Conservation (phyloP, 768 basidiomycete species). For the Phaeotremella skinneri region DNA sequence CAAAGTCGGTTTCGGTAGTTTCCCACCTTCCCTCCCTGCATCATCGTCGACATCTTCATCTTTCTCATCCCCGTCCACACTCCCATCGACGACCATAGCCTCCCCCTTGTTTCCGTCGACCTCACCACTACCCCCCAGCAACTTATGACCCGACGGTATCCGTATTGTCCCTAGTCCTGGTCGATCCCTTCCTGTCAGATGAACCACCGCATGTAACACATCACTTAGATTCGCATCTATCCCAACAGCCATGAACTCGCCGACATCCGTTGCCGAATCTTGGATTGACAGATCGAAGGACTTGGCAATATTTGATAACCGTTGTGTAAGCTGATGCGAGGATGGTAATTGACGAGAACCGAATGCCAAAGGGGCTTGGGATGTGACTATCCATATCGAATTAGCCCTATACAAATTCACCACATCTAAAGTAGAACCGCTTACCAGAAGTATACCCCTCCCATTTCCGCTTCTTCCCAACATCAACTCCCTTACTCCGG, state of each 20-base stretch:
- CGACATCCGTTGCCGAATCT: constrained; percentile 27
- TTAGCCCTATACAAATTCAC: not conserved
- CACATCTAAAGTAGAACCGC: not conserved
- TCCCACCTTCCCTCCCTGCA: constrained; percentile 74
- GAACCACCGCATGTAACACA: constrained; percentile 28
- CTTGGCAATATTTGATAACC: constrained; percentile 28
- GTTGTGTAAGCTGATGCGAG: constrained; percentile 28
- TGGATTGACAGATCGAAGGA: constrained; percentile 22
- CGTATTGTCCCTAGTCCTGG: constrained; percentile 30
- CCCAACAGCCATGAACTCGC: constrained; percentile 43
- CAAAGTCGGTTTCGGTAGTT: constrained; percentile 33
- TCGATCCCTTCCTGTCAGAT: constrained; percentile 29
- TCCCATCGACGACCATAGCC: not conserved
- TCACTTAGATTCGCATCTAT: constrained; percentile 37
- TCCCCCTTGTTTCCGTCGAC: not conserved
- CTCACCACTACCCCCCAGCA: not conserved
- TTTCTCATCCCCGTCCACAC: constrained; percentile 66
- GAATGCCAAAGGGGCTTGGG: constrained; percentile 20
- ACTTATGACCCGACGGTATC: constrained; percentile 10
- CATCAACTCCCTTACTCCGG: constrained; percentile 8
- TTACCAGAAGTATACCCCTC: not conserved
- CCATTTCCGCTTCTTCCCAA: constrained; percentile 10
- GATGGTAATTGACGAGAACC: constrained; percentile 31
- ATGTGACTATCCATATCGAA: constrained; percentile 10
- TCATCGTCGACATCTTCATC: constrained; percentile 69